Conservation (phyloP, 768 basidiomycete genomes). For the Postia placenta region DNA sequence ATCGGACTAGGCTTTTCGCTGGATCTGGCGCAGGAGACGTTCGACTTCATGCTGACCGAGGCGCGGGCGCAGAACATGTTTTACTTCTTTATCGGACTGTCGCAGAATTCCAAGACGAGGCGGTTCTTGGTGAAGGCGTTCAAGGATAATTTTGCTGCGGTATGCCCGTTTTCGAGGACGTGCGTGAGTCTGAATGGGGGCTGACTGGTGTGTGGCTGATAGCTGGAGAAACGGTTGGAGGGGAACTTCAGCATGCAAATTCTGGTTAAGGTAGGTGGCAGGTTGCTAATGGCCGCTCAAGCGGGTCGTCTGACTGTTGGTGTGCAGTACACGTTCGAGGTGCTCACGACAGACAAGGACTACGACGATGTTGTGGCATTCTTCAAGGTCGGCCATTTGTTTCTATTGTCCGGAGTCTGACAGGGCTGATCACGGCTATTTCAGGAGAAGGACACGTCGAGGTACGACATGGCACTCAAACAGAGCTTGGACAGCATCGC, state of each 20-base stretch:
- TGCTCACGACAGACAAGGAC: slow-evolving; percentile 66
- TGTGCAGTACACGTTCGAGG: slow-evolving; percentile 30
- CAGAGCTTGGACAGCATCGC: slow-evolving; percentile 68
- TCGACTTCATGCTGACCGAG: slow-evolving; percentile 31
- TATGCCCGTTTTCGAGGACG: slow-evolving; percentile 9
- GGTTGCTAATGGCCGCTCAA: not conserved
- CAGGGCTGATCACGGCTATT: not conserved
- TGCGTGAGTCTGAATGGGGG: not conserved
- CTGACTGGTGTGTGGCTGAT: too few species aligned
- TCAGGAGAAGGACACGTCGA: slow-evolving; percentile 63
- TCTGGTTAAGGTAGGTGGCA: slow-evolving; percentile 41
- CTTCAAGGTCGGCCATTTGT: slow-evolving; percentile 54
- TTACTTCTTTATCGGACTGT: slow-evolving; percentile 30
- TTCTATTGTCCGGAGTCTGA: slow-evolving; percentile 9
- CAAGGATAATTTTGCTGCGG: slow-evolving; percentile 34
- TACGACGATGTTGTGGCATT: slow-evolving; percentile 55
- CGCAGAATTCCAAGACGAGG: slow-evolving; percentile 30
- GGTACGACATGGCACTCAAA: slow-evolving; percentile 55
- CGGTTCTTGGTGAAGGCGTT: slow-evolving; percentile 33
- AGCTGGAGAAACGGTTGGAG: slow-evolving; percentile 59
- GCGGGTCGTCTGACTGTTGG: not conserved
- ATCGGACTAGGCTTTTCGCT: slow-evolving; percentile 32
- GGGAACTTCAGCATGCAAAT: slow-evolving; percentile 56
- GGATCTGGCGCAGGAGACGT: slow-evolving; percentile 36
- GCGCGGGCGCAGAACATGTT: slow-evolving; percentile 26